These are phyloP conservation scores for Rhytidiadelphus loreus DNA, from an alignment of 225 moss, liverwort and hornwort genomes.

Conservation along the genomic window DNA sequence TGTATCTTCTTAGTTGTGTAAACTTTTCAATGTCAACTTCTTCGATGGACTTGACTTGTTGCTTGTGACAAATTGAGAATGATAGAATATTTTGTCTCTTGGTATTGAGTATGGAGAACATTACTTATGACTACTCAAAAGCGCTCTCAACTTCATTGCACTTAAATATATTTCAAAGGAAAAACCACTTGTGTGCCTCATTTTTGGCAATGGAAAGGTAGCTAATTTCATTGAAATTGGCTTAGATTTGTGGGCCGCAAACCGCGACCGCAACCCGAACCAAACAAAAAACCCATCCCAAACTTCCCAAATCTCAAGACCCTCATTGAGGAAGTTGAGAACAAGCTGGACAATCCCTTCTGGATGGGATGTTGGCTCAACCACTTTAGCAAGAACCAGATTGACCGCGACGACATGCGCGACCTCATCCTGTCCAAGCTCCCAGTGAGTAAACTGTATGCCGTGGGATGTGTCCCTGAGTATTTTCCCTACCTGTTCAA, in stretches of 20 bases:
- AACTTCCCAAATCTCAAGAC: not conserved
- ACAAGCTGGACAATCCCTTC: not conserved
- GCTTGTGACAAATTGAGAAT: not conserved
- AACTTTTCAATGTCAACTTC: not conserved
- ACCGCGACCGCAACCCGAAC: not conserved
- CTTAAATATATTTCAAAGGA: not conserved
- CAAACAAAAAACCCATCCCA: not conserved
- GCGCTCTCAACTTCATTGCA: not conserved
- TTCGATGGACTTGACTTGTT: not conserved
- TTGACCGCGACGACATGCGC: constrained; percentile 34
- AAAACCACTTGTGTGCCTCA: rapidly evolving
- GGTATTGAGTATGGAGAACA: not conserved
- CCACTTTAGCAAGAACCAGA: not conserved
- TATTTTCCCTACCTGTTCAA: constrained; percentile 30
- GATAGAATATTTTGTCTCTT: not conserved
- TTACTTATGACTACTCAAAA: not conserved
- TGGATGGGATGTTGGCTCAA: constrained; percentile 28
- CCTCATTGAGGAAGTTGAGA: not conserved
- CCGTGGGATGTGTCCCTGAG: constrained; percentile 15
- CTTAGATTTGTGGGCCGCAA: constrained; percentile 2
- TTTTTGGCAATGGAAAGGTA: not conserved
- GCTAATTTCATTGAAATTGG: not conserved
- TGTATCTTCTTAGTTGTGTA: not conserved
- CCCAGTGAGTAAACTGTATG: constrained; percentile 25
- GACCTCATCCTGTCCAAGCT: constrained; percentile 37